phyloP scores from a whole-genome alignment of 768 basidiomycete genomes.

The Tremella yokohamensis region DNA sequence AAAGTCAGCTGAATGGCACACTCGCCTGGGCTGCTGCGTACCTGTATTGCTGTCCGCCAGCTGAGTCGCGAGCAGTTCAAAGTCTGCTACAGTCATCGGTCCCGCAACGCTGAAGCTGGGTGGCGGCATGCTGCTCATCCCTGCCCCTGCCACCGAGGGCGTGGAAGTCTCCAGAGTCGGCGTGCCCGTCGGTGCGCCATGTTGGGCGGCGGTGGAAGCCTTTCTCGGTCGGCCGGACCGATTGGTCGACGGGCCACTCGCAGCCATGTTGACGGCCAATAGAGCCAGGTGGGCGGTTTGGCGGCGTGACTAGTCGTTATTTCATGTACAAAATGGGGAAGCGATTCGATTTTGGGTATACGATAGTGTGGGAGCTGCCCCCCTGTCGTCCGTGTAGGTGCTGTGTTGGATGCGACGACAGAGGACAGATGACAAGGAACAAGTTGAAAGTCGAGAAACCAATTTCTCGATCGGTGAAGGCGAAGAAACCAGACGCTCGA shows the following conservation, averaged over 20 bases:
- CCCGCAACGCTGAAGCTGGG: conserved; percentile 31
- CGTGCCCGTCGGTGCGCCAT: conserved; percentile 14
- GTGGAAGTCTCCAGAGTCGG: conserved; percentile 22
- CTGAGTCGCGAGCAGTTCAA: conserved; percentile 44
- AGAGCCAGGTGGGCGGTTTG: too few relatives aligned
- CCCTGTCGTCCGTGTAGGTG: not conserved
- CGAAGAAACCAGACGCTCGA: too few relatives aligned
- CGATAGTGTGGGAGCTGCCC: conserved; percentile 3
- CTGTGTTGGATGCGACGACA: too few relatives aligned
- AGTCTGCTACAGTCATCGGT: conserved; percentile 43
- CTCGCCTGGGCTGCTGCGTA: too few relatives aligned
- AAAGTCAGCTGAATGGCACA: not conserved
- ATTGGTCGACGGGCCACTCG: conserved; percentile 7
- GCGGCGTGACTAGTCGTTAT: too few relatives aligned
- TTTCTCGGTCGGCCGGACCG: conserved; percentile 34
- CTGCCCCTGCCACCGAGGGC: conserved; percentile 22
- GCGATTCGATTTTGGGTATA: too few relatives aligned
- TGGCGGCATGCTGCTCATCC: conserved; percentile 27
- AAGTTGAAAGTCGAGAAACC: conserved; percentile 3
- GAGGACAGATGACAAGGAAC: too few relatives aligned
- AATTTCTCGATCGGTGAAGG: conserved; percentile 8
- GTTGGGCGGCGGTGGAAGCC: conserved; percentile 32
- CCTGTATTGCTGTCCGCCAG: conserved; percentile 42
- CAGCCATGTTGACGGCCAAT: conserved; percentile 8
- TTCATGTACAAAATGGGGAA: too few relatives aligned